Base-by-base conservation (phyloP, 2,329 filamentous ascomycete species). In the Ceratocystis ficicola region DNA sequence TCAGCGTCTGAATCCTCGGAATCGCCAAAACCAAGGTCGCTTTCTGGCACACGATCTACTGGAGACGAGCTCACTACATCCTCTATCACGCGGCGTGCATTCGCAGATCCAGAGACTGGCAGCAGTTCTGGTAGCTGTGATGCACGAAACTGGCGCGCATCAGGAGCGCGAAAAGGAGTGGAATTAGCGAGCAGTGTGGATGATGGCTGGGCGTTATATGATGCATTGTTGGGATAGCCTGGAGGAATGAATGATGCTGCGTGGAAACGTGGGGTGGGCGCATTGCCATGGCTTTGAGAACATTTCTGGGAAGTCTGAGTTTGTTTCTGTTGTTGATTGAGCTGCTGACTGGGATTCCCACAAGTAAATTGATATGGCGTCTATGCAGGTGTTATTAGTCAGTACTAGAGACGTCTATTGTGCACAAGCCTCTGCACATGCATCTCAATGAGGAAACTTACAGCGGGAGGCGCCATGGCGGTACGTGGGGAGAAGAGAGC, bases 1-100 rank as follows among this genome's bases (percentile, higher is more conserved):
- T 28, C 8, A 66, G 44, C 57, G 70, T 69, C 61, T 69, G 68
- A 65, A 72, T 74, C 63, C 72, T 73, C 41, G 71, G 70, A 10
- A 72, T 71, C 44, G 68, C 69, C 65, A 17, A 65, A 1, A 69
- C 71, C 36, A 74, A 75, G 25, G 15, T 67, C 66, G 41, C 66
- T 67, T 46, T 67, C 66, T 22, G 66, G 66, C 4, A 67, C 52
- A 10, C 44, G 17, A 2, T 67, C 66, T 8, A 62, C 25, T 22
- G 46, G 44, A 32, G 48, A 46, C 22, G 65, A 63, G 41, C 46
- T 66, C 22, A 62, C 30, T 22, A 52, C 44, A 15, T 55, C 50
- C 15, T 55, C 50, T 6, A 55, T 25, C 3, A 55, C 25, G 50
- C 50, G 50, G 20, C 50, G 48, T 6, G 22, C 48, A 20, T n/a